These are phyloP conservation scores for Mycena pura DNA, from an alignment of 768 basidiomycete genomes.

Conservation along the genomic window DNA sequence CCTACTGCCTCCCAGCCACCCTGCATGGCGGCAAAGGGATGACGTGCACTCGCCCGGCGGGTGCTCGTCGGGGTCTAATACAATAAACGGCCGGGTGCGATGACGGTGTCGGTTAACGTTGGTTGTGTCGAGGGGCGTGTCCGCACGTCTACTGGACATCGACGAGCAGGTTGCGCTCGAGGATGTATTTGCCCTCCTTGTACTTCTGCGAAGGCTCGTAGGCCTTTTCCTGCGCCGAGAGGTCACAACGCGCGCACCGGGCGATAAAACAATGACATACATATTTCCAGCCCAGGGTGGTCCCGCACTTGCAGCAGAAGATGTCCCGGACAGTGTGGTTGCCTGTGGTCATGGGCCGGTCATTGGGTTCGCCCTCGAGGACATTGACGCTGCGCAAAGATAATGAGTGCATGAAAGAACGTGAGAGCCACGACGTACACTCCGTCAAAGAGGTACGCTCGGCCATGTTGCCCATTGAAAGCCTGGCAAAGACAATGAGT, in stretches of 20 bases:
- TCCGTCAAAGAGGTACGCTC: conserved; percentile 91
- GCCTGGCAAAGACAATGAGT: conserved; percentile 58
- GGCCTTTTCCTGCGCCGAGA: conserved; percentile 78
- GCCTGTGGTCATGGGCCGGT: conserved; percentile 96
- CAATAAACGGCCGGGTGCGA: conserved; percentile 25
- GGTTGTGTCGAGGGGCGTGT: conserved; percentile 20
- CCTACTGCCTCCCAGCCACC: not conserved
- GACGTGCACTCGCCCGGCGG: conserved; percentile 4
- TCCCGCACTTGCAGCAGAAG: conserved; percentile 89
- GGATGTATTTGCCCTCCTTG: conserved; percentile 98
- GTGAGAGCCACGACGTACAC: conserved; percentile 71
- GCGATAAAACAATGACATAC: conserved; percentile 51
- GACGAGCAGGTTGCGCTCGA: conserved; percentile 89
- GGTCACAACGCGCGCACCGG: not conserved
- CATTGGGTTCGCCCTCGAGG: conserved; percentile 85
- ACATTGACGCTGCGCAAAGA: conserved; percentile 79
- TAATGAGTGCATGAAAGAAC: conserved; percentile 9
- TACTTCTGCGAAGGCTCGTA: conserved; percentile 92
- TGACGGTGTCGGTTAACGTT: conserved; percentile 12
- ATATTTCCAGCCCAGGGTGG: conserved; percentile 97
- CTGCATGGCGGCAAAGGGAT: not conserved
- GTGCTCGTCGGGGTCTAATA: conserved; percentile 15
- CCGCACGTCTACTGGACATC: conserved; percentile 71
- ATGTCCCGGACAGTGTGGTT: conserved; percentile 97
- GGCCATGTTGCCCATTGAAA: conserved; percentile 96